phyloP scores from a whole-genome alignment of 2,329 filamentous ascomycete species.

The Claviceps citrina region DNA sequence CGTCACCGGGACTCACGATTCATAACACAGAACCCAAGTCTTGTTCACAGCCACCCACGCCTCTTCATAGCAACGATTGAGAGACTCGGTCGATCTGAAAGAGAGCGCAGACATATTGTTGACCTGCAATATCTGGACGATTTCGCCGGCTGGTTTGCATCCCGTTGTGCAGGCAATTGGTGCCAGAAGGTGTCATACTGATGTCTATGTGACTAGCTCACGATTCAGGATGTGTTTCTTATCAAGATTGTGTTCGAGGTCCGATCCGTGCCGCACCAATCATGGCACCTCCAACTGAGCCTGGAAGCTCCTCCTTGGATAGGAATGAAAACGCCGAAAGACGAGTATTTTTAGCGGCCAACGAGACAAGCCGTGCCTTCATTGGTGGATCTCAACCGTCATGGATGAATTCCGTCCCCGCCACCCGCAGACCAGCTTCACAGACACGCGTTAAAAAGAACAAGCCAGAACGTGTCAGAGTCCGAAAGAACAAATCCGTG shows the following conservation, averaged over 20 bases:
- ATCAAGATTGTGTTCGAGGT: background rate
- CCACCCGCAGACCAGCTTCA: background rate
- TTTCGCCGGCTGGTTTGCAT: too few species aligned
- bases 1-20: too few species aligned
- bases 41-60: too few species aligned
- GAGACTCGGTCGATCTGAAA: too few species aligned
- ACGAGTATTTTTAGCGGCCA: conserved; percentile 1
- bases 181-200: too few species aligned
- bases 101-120: too few species aligned
- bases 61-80: too few species aligned
- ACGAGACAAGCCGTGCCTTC: conserved; percentile 5
- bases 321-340: background rate
- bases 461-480: background rate
- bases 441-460: background rate
- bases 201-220: background rate
- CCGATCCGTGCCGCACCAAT: background rate
- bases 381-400: conserved; percentile 3
- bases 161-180: too few species aligned
- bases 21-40: too few species aligned
- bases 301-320: background rate
- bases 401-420: conserved; percentile 1
- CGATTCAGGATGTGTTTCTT: background rate
- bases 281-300: background rate
- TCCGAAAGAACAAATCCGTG: background rate
- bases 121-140: too few species aligned